Evolutionary conservation across 2,329 filamentous ascomycete genomes (phyloP), one percentile per base, ranked within the genome.

Genomic region (Botrytis elliptica): DNA sequence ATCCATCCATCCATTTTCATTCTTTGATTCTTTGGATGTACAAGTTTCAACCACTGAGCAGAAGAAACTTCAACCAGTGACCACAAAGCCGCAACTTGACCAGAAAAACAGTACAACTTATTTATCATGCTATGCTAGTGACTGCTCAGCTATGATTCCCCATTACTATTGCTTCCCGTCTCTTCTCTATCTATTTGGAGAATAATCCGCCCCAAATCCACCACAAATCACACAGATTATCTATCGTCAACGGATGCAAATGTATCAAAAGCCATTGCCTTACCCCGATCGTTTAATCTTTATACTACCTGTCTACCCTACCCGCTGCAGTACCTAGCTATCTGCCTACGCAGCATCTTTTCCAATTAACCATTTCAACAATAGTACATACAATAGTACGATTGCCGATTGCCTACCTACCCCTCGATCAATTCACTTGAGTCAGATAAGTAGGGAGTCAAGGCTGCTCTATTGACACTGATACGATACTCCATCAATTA

Each of bases 51-150:
- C 62, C 16, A 64, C 38, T 6, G 62, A n/a, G 40, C 62, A 64
- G 62, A 40, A 64, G 62, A 64, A 64, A 64, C 62, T 44, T 42
- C 62, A 18, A 64, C 38, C n/a, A 64, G n/a, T 64, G 62, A 44
- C 40, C 62, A 64, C 62, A 64, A 57, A 64, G n/a, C 38, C 25
- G 40, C 60, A 29, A 64, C 38, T 64, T 44, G n/a, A 57, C n/a
- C 20, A 18, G 10, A 64, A 29, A 42, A n/a, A 40, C 38, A 42
- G 60, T 63, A 63, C 59, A 36, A 62, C 59, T 62, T 62, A 4
- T 38, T 62, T n/a, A 57, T 57, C 4, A 57, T 57, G 25, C 60
- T 20, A 57, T 57, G 25, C 60, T 20, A 29, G 25, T 64, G 16
- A 44, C 29, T 22, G 25, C 62, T 64, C 62, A 64, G 62, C 62